Conservation (phyloP, 768 basidiomycete genomes). For the Phaeotremella fagi region DNA sequence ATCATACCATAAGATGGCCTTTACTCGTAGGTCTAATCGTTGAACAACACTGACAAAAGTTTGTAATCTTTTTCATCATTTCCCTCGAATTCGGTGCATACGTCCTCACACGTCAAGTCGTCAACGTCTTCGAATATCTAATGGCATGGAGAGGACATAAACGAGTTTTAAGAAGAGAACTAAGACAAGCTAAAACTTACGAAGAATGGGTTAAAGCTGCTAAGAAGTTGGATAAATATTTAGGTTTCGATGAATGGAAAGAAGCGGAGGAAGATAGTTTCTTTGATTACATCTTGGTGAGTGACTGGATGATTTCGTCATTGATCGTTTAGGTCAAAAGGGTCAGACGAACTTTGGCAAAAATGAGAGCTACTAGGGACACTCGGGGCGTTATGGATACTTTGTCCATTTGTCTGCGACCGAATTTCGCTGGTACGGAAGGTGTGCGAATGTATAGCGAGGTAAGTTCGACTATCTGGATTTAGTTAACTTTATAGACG, state of each 20-base stretch:
- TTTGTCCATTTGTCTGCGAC: conserved; percentile 80
- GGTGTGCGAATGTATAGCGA: conserved; percentile 81
- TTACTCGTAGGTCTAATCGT: conserved; percentile 52
- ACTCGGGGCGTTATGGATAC: conserved; percentile 81
- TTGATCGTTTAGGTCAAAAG: conserved; percentile 40
- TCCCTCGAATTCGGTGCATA: conserved; percentile 71
- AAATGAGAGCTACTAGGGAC: conserved; percentile 69
- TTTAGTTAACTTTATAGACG: conserved; percentile 56
- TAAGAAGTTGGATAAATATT: conserved; percentile 67
- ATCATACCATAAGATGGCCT: conserved; percentile 78
- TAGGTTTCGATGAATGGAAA: conserved; percentile 90
- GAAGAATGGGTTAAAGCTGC: conserved; percentile 89
- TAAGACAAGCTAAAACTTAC: conserved; percentile 71
- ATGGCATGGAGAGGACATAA: conserved; percentile 87
- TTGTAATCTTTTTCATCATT: conserved; percentile 78
- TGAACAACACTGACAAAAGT: conserved; percentile 50
- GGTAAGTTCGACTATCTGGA: conserved; percentile 46
- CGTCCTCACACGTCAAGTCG: conserved; percentile 79
- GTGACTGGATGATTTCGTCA: conserved; percentile 18
- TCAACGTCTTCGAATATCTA: conserved; percentile 90
- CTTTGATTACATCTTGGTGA: conserved; percentile 84
- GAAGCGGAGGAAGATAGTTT: conserved; percentile 73
- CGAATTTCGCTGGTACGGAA: conserved; percentile 92
- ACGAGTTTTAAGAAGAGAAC: conserved; percentile 65
- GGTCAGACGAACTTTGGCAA: conserved; percentile 70